Percentiles rank a stretch among this genome's conserved stretches.
Evolutionary conservation across 75 land plant species (phyloP).

Genomic region (Azolla pinnata): DNA sequence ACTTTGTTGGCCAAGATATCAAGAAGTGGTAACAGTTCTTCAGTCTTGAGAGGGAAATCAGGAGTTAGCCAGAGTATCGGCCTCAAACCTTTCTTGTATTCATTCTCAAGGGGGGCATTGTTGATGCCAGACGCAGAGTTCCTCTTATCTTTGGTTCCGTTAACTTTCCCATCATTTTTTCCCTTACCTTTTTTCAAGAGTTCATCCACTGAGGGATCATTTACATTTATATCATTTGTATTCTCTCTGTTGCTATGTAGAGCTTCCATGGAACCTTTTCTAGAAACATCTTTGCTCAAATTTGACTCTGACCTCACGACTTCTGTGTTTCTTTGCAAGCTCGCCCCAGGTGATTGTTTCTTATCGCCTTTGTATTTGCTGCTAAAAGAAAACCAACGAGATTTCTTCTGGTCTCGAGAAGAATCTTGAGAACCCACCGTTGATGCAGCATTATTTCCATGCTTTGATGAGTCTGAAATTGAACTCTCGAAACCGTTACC

Average conservation of each 20-base stretch:
- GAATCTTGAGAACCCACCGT: background rate
- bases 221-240: background rate
- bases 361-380: slow-evolving; percentile 42
- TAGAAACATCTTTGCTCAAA: background rate
- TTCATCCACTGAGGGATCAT: slow-evolving; percentile 1
- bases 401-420: slow-evolving; percentile 35
- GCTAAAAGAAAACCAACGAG: slow-evolving; percentile 72
- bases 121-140: background rate
- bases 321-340: slow-evolving; percentile 40
- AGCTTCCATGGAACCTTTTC: background rate
- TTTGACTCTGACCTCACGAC: background rate
- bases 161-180: slow-evolving; percentile 10
- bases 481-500: background rate
- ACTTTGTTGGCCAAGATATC: slow-evolving; percentile 40
- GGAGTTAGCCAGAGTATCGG: slow-evolving; percentile 34
- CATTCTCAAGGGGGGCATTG: slow-evolving; percentile 24
- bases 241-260: background rate
- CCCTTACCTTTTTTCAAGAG: slow-evolving; percentile 6
- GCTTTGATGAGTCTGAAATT: background rate
- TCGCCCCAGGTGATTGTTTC: slow-evolving; percentile 41
- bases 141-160: slow-evolving; percentile 6
- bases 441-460: background rate
- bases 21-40: slow-evolving; percentile 32
- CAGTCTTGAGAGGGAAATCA: slow-evolving; percentile 36
- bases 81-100: slow-evolving; percentile 36